Base-by-base conservation (phyloP, 495 filamentous ascomycete genomes). In the Neurospora sp. region DNA sequence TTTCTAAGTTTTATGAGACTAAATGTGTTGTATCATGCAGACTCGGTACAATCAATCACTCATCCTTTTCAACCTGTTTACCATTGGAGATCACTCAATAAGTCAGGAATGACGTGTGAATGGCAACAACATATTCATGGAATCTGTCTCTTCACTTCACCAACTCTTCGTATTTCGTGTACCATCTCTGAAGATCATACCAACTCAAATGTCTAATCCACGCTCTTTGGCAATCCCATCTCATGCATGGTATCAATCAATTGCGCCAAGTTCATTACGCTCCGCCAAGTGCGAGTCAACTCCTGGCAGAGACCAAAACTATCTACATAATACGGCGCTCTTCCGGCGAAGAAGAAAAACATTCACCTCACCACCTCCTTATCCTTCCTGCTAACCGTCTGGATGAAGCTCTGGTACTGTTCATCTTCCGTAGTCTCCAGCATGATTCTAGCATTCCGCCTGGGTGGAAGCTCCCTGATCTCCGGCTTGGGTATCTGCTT, bases 371-470 rank as follows among this genome's bases (percentile, higher is more conserved):
- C 53, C 22, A 66, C 35, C 69, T 76, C 76, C 66, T 73, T 73
- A 12, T 80, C 79, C 75, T 80, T 81, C 46, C 74, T 68, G 18
- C 70, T 83, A 27, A 86, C 76, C 69, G 79, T 72, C 38, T 80
- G 69, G 12, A 88, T 84, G 69, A 87, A 87, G 48, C 72, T 80
- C 71, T 85, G 83, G 73, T 87, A 86, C 70, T 83, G 80, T 72
- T 86, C 84, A 48, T 87, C 83, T 39, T 85, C 85, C 53, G 53
- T 66, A 4, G 78, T 79, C 22, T 76, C 70, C 27, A 75, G 74
- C 69, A 73, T 82, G 39, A 78, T 76, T 27, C 77, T 73, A 37
- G 78, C 77, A 72, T 78, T 80, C 6, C 79, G 76, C 35, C 78
- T 74, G 0, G 76, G 71, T n/a, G 82, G 76, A 10, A 79, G 59